Percentiles rank a stretch among this genome's conserved stretches.
Conservation (phyloP, 1,284 basidiomycete genomes). For the Ustilago hordei region DNA sequence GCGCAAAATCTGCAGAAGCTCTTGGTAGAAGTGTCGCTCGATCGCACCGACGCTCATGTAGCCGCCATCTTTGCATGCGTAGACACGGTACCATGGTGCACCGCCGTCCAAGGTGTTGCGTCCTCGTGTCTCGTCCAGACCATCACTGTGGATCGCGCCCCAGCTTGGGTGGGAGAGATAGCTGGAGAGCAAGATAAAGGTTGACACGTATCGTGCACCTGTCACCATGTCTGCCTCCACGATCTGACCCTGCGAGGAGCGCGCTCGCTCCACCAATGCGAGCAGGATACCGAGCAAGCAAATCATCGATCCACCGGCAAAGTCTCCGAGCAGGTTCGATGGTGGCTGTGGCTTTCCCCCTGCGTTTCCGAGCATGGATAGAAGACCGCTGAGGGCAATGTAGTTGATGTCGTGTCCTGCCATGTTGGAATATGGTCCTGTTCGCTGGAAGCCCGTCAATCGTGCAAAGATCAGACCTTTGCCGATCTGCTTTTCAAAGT, state of each 20-base stretch:
- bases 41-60: conserved; percentile 77
- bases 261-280: conserved; percentile 78
- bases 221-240: conserved; percentile 85
- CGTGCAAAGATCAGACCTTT: conserved; percentile 66
- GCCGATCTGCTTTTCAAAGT: conserved; percentile 75
- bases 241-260: conserved; percentile 78
- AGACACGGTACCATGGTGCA: conserved; percentile 82
- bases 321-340: conserved; percentile 82
- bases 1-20: conserved; percentile 51
- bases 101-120: conserved; percentile 80
- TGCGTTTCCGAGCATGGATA: conserved; percentile 72
- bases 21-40: conserved; percentile 51
- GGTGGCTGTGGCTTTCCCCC: conserved; percentile 79
- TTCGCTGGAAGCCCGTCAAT: conserved; percentile 69
- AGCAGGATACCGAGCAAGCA: conserved; percentile 81
- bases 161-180: conserved; percentile 69
- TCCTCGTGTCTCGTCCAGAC: conserved; percentile 55
- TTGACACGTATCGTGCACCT: conserved; percentile 80
- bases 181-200: conserved; percentile 76
- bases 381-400: conserved; percentile 81
- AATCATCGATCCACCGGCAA: conserved; percentile 82
- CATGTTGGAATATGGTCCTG: conserved; percentile 66
- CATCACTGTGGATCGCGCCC: conserved; percentile 73
- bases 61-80: conserved; percentile 78
- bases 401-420: conserved; percentile 83